Conservation (phyloP, 129 eudicot species). For the Lactuca saligna region DNA sequence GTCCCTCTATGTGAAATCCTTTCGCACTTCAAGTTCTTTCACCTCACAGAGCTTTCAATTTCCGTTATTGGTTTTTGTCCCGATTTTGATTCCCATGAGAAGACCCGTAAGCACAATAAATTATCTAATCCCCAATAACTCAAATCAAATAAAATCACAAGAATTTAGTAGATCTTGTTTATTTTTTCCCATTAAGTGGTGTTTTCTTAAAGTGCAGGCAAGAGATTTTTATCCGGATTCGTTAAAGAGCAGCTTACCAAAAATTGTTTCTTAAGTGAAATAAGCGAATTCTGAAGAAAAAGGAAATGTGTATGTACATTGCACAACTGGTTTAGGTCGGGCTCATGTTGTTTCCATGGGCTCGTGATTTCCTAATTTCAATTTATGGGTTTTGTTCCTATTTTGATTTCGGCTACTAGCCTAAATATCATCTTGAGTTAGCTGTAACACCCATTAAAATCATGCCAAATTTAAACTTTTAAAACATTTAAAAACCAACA, state of each 20-base stretch:
- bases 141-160: neutral
- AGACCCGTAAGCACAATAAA: conserved; percentile 76
- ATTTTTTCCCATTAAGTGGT: neutral
- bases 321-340: conserved; percentile 95
- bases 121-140: neutral
- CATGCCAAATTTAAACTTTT: no score
- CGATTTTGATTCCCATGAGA: conserved; percentile 42
- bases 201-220: conserved; percentile 43
- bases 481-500: no score
- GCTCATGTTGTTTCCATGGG: conserved; percentile 86
- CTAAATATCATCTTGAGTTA: no score
- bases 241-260: conserved; percentile 71
- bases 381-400: no score
- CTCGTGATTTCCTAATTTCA: no score
- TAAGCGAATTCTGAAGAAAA: conserved; percentile 83
- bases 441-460: no score
- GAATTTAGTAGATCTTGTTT: neutral
- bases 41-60: no score
- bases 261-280: conserved; percentile 81
- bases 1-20: no score
- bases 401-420: no score
- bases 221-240: conserved; percentile 93
- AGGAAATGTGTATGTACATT: conserved; percentile 82
- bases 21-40: no score
- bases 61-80: no score